Base-by-base conservation (phyloP, 805 yeast species). In the Ogataea pilisensis region DNA sequence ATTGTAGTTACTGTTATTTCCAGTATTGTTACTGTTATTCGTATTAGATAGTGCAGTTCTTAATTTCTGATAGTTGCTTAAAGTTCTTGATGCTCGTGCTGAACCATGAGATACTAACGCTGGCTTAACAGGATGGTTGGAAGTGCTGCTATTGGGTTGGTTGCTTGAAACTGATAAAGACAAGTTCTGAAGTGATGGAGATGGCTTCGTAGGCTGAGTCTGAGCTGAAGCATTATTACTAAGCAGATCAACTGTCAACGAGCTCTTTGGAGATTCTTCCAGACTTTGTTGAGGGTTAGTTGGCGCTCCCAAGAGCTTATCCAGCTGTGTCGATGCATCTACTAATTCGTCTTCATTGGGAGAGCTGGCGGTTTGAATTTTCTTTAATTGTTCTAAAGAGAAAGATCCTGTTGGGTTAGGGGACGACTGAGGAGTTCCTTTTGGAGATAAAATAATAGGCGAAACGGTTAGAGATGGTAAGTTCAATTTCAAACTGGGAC, bases 401-500 rank as follows among this genome's bases (percentile, higher is more conserved):
- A 46, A 50, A 7, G 37, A 35, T 8, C 54, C 42, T 3, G 49
- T 43, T 12, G 41, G 34, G 18, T 48, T 46, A 4, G 65, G 63
- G 3, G 64, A 58, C 1, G 60, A 43, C 9, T 41, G 24, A 3
- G 65, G 65, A 0, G 65, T 57, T 2, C 62, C 62, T 25, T 53
- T 55, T 6, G 65, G 65, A 13, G 64, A 60, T 13, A 60, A 35
- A 12, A 60, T 37, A 13, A 60, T 58, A 3, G 62, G 61, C 0
- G 57, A 53, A 1, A 53, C 38, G 5, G 50, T 25, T 8, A 53
- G 41, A 3, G 54, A 37, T 18, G 46, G 54, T 2, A 57, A 39
- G 39, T 50, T 55, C 14, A 59, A 17, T 30, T 59, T 59, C 36
- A 50, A 43, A 31, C 43, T 54, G 25, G 45, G 39, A 17, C 30